These are phyloP conservation scores for Austropuccinia psidii DNA, from an alignment of 1,284 basidiomycete genomes.

Conservation along the genomic window DNA sequence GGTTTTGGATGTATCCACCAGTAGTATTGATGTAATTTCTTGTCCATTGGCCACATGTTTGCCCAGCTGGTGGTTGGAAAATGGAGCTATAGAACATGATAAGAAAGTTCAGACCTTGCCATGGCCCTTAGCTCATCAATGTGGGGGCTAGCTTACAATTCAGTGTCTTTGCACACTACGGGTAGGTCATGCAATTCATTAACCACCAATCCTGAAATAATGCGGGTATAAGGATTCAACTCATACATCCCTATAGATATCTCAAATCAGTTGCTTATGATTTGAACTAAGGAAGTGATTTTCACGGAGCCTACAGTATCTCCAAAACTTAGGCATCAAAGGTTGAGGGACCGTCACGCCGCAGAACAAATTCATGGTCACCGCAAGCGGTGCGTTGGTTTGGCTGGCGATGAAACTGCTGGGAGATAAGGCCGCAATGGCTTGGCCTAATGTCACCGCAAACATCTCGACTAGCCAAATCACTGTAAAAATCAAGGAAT, in stretches of 20 bases:
- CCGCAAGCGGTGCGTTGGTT: background rate
- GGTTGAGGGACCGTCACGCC: constrained; percentile 47
- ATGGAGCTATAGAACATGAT: background rate
- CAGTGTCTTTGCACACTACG: constrained; percentile 56
- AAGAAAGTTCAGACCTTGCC: background rate
- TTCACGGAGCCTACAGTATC: constrained; percentile 60
- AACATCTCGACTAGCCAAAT: constrained; percentile 33
- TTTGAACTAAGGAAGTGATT: constrained; percentile 43
- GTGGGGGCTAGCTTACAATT: background rate
- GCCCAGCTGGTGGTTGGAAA: background rate
- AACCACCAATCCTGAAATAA: constrained; percentile 59
- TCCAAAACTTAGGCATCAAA: constrained; percentile 63
- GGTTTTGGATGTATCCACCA: constrained; percentile 59
- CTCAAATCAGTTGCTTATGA: constrained; percentile 62
- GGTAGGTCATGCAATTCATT: constrained; percentile 68
- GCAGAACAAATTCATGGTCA: constrained; percentile 32
- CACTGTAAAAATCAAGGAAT: background rate
- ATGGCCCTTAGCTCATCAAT: background rate
- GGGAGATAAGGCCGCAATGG: background rate
- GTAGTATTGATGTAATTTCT: background rate
- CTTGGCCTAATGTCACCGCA: constrained; percentile 29
- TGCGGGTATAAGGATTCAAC: constrained; percentile 38
- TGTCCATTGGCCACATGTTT: constrained; percentile 9
- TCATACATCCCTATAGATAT: background rate
- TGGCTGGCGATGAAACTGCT: background rate